Base-by-base conservation (phyloP, 108 stramenopile species). In the Discostella stelligeroides region DNA sequence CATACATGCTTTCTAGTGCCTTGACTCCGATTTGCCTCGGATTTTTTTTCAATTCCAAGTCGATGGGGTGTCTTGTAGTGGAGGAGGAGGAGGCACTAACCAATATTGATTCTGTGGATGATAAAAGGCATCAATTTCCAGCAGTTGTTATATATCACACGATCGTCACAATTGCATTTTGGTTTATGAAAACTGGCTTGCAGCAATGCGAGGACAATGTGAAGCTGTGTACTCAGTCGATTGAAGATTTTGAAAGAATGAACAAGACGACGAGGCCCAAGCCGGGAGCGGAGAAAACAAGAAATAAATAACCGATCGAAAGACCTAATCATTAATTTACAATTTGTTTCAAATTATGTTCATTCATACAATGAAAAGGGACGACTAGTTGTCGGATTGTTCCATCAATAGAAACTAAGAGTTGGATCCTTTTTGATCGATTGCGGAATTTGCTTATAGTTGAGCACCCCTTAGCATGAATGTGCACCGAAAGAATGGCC, bases 351-450 rank as follows among this genome's bases (percentile, higher is more conserved):
- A 45, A 45, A 13, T 45, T 13, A 45, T 45, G 43, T 45, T 45
- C 43, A 45, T 45, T 45, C 43, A 45, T 45, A 17, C 24, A 42
- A 53, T 69, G 39, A 64, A 90, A 86, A 34, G 92, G 92, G 63
- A 93, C 82, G 2, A 89, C 85, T 73, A 93, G 75, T 11, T 89
- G 89, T 25, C 82, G 72, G 12, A 89, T 93, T 11, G 81, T 87
- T 10, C 92, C 89, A 60, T 86, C 65, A 54, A 91, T 60, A 28
- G 74, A 73, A 17, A 89, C 73, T 17, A 90, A 76, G n/a, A 90
- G 42, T 40, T 86, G 88, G 0, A 85, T 76, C 57, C 80, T 90
- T 49, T 93, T 93, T 53, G 84, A 82, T 49, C 82, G 63, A 60
- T 85, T 82, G 24, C 76, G 63, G 68, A 93, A 90, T 63, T 91